Base-by-base conservation (phyloP, 2,329 filamentous ascomycete species). In the Monilinia vaccinii-corymbosi region DNA sequence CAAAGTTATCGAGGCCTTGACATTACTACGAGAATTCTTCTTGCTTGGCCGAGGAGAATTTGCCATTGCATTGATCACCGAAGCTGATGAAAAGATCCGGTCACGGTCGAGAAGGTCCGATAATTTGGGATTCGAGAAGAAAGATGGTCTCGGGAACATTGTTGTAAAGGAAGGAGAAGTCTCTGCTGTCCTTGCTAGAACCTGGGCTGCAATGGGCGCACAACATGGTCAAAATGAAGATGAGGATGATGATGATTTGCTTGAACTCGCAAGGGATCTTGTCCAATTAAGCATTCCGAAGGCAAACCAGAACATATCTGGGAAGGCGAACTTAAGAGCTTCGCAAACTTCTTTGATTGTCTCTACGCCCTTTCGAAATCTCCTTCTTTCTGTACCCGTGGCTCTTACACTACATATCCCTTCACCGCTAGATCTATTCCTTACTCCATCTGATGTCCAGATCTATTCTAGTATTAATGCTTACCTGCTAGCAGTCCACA, bases 21-120 rank as follows among this genome's bases (percentile, higher is more conserved):
- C 84, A 32, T 78, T 97, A 10, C 78, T 97, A 1, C 82, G 92
- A 51, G 86, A 94, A 60, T 97, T 96, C 74, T 90, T 97, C 66
- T 80, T 99, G 2, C 79, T 99, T 0, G 87, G 88, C 1, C 83
- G 90, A 38, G 93, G 93, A 56, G 94, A 97, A 72, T 99, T 99
- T 72, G 91, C 92, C 23, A 85, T 94, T 74, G 87, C 88, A 0
- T 75, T 99, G 31, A 90, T 95, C 1, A 83, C 87, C 40, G 89
- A 97, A 74, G 91, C 93, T 1, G 91, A 97, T 66, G 83, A 87
- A 58, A 87, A 85, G 66, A 81, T 94, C 28, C 81, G 84, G n/a
- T 85, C 83, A 64, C 84, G 90, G 53, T 89, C 89, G 79, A 83
- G 80, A 66, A 77, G 85, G 64, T 77, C 83, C 13, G 81, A 83